Evolutionary conservation across 140 eudicot genomes (phyloP).

Genomic region (Flaveria floridana): DNA sequence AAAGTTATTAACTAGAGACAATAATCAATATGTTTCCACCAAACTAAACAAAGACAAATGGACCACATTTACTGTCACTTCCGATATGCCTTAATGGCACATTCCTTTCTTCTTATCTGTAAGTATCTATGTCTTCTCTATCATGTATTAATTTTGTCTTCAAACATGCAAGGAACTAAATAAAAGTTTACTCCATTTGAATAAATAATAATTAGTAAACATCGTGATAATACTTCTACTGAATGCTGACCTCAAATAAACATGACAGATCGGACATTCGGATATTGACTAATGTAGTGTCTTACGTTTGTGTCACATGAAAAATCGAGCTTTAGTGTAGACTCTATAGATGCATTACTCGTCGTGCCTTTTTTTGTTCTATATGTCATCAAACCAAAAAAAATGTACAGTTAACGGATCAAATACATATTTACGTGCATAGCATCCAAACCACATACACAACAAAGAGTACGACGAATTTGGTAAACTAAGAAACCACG

Average conservation of each 20-base stretch:
- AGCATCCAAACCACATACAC: too few species aligned
- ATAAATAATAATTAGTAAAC: neutral
- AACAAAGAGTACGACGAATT: too few species aligned
- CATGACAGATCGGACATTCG: neutral
- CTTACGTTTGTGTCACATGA: too few species aligned
- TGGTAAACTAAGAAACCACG: too few species aligned
- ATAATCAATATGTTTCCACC: constrained; percentile 5
- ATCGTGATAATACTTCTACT: neutral
- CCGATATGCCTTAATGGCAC: constrained; percentile 19
- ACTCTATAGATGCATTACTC: too few species aligned
- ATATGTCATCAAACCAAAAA: too few species aligned
- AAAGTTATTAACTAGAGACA: constrained; percentile 6
- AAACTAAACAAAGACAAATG: constrained; percentile 23
- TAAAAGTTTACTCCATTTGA: constrained; percentile 15
- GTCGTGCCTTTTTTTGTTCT: too few species aligned
- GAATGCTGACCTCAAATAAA: neutral
- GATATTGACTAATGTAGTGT: too few species aligned
- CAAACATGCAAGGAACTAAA: constrained; percentile 6
- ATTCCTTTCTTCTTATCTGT: constrained; percentile 35
- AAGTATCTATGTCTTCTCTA: neutral
- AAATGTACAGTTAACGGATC: too few species aligned
- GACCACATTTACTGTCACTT: constrained; percentile 25
- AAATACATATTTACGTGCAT: too few species aligned
- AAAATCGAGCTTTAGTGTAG: too few species aligned
- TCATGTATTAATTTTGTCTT: constrained; percentile 5